Base-by-base conservation (phyloP, 306 rosid genomes). In the Rosa lucieae region DNA sequence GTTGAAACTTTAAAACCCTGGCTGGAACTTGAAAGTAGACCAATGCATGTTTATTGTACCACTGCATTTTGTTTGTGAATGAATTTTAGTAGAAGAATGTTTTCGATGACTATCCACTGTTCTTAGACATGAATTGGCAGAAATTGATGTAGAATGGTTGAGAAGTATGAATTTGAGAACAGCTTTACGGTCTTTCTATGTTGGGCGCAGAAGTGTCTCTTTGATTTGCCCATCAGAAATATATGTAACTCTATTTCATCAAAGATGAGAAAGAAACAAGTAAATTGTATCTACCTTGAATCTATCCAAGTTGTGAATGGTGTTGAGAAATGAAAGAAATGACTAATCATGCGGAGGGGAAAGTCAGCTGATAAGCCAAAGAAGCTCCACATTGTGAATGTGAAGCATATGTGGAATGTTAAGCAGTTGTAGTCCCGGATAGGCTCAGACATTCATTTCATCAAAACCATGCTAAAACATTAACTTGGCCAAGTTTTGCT, bases 11-110 rank as follows among this genome's bases (percentile, higher is more conserved):
- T 2, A 4, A 32, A 12, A 77, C 56, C 76, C 44, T 8, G 48
- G 69, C 4, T 15, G 69, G 43, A 65, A 13, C 42, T 61, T 76
- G 72, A 48, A 69, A 73, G 67, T 62, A 84, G 75, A 61, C 80
- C 58, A 17, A 17, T 65, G 52, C 52, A 21, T 47, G 55, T 67
- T 68, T 71, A 2, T 21, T 15, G 35, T 55, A 44, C 61, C 67
- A 32, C 73, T 46, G 46, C 79, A 37, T 32, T 63, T 62, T 62
- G 76, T 32, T 76, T 73, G 55, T 49, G 72, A 55, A 69, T 83
- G 83, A 70, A 74, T 13, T 6, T 44, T 59, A 15, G 20, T 35
- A 18, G 52, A 29, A 46, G 48, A 35, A 53, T 35, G 8, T 63
- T 29, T 32, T 32, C 11, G 1, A 17, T 13, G 15, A 51, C 9